phyloP scores from a whole-genome alignment of 2,329 filamentous ascomycete genomes.

The Alternaria ethzedia region DNA sequence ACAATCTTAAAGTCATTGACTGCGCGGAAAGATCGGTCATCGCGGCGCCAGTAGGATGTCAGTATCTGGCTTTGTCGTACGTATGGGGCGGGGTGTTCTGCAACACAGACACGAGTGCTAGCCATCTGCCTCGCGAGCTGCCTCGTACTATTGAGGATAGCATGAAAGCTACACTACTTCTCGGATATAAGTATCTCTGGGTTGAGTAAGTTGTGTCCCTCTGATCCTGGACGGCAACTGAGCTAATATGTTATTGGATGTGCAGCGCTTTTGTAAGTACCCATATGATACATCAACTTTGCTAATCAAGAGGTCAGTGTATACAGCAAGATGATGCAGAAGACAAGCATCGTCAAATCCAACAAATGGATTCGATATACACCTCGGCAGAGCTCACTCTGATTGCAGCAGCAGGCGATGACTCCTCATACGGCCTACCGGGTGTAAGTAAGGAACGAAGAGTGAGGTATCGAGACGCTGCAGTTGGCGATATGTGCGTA shows the following conservation, averaged over 20 bases:
- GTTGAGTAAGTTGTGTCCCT: not conserved
- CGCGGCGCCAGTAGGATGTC: not conserved
- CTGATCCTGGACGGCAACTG: rapidly evolving
- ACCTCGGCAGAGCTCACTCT: not conserved
- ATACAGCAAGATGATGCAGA: not conserved
- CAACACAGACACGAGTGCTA: not conserved
- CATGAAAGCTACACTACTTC: not conserved
- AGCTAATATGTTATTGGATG: not conserved
- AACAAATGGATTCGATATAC: not conserved
- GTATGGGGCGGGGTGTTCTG: not conserved
- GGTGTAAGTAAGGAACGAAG: not conserved
- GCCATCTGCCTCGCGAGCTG: too few species aligned
- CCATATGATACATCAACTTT: rapidly evolving
- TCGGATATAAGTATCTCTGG: not conserved
- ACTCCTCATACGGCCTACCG: not conserved
- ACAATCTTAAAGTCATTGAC: not conserved
- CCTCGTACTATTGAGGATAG: not conserved
- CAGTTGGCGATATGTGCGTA: not conserved
- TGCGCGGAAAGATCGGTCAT: rapidly evolving
- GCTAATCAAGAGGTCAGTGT: not conserved
- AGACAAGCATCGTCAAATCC: rapidly evolving
- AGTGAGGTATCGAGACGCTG: not conserved
- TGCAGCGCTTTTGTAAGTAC: not conserved
- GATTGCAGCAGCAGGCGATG: not conserved
- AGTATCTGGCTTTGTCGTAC: not conserved